Base-by-base conservation (phyloP, 2,329 filamentous ascomycete genomes). In the Coleophoma cylindrospora region DNA sequence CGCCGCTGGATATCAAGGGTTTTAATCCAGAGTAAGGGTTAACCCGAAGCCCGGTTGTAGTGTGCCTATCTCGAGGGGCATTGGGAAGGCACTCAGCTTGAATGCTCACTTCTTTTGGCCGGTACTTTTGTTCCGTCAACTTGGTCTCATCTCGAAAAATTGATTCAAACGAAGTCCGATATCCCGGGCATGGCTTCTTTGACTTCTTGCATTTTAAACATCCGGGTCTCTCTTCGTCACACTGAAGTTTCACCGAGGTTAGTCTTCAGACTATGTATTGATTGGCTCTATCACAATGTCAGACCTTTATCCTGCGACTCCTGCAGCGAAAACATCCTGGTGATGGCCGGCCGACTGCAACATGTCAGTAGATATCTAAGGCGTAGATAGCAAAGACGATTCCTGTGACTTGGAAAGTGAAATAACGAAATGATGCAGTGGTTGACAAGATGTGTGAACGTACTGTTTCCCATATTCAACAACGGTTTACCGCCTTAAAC, bases 241-340 rank as follows among this genome's bases (percentile, higher is more conserved):
- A 84, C 81, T 84, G 55, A 21, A 6, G 19, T 48, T 62, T 57
- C 60, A 46, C 60, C 34, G 45, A 34, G 19, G 11, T n/a, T 41
- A 3, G 22, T 12, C 15, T 22, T 15, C 5, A 32, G 15, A 32
- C 9, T 15, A 32, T n/a, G 11, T n/a, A 12, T 43, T 10, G 8
- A 14, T 14, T 11, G n/a, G 15, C 21, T 9, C 3, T 21, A n/a
- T 41, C 7, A 45, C n/a, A 34, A 13, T 12, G 21, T 61, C 73
- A 54, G 73, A 84, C 84, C 77, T 87, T 87, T 65, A 87, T 87
- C 59, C 84, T 75, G 53, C 84, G 76, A 37, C 76, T 83, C 63
- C 84, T 78, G 66, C 84, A 87, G 76, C 83, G 86, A 68, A 85
- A 83, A 60, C 84, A 87, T 59, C 83, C 84, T 68, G 73, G 70